Percentiles rank a stretch among this genome's conserved stretches.
phyloP scores from a whole-genome alignment of 805 yeast species.

The Isabelozyma pseudorhagii region DNA sequence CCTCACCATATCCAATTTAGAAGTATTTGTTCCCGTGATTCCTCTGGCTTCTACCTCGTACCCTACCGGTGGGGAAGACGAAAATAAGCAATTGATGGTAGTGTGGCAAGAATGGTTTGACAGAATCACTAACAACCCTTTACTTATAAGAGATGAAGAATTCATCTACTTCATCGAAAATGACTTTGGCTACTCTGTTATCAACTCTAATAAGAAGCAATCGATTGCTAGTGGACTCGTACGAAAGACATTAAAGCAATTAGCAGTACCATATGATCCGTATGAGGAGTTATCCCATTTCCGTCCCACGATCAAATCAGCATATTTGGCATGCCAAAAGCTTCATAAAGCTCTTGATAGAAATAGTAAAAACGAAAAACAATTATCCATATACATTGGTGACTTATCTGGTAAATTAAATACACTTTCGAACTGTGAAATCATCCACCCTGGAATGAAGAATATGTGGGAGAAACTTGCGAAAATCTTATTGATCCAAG shows the following conservation, averaged over 20 bases:
- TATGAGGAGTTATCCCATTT: constrained; percentile 76
- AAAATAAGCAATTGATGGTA: constrained; percentile 50
- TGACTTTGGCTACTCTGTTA: constrained; percentile 64
- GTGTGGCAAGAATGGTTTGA: constrained; percentile 86
- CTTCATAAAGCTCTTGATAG: constrained; percentile 52
- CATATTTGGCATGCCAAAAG: constrained; percentile 59
- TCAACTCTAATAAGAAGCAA: constrained; percentile 52
- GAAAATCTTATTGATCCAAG: constrained; percentile 62
- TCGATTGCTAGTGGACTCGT: constrained; percentile 79
- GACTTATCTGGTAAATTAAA: constrained; percentile 47
- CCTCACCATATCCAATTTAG: constrained; percentile 77
- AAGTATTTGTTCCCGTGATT: constrained; percentile 88
- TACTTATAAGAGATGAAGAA: constrained; percentile 85
- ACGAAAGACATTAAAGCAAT: constrained; percentile 87
- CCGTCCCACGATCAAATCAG: constrained; percentile 79
- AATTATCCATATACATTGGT: constrained; percentile 38
- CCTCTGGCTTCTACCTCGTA: constrained; percentile 74
- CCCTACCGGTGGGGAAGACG: constrained; percentile 84
- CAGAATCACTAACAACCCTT: constrained; percentile 67
- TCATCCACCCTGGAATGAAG: constrained; percentile 64
- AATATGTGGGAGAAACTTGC: constrained; percentile 76
- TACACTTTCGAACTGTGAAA: constrained; percentile 41
- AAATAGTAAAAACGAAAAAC: constrained; percentile 56
- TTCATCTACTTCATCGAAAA: constrained; percentile 79
- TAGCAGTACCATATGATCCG: constrained; percentile 89